Evolutionary conservation across 768 basidiomycete species (phyloP), one percentile per base, ranked within the genome.

Genomic region (Rossbeevera mucosa): DNA sequence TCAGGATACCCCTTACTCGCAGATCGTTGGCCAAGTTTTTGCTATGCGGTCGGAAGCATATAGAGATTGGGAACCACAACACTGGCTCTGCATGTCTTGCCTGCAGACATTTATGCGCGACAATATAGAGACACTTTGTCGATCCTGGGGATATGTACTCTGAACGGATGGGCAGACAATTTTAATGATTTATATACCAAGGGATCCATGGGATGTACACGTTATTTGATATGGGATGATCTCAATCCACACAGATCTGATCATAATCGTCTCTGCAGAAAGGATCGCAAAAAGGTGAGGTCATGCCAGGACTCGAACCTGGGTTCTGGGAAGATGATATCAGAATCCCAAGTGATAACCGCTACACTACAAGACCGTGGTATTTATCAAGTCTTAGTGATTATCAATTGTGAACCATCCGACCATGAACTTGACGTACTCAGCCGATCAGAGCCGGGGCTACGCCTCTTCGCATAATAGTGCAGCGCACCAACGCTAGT

Each of bases 401-500:
- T 8, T 8, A 3, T 28, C 4, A 28, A 28, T 9, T 9, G 33
- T 36, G 16, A n/a, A 33, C 4, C 4, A 31, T 16, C 30, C 30
- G 3, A 91, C 86, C 25, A 25, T 12, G 4, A 44, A 21, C 21
- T 62, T 62, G 56, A 61, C 60, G 60, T 59, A 61, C 42, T 61
- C 60, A 56, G 53, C 50, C 62, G 51, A 26, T 44, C 16, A 14
- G 56, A 55, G 45, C 22, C 48, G 48, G 43, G 33, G 36, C 31
- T 52, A 51, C 3, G 47, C 40, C 38, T n/a, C n/a, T n/a, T 44
- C 50, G 50, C 58, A 40, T 48, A 50, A 40, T 48, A 50, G 18
- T 5, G 18, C 12, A 11, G 22, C 9, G 21, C 40, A 18, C 22
- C 11, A 1, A 24, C n/a, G 29, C 28, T 7, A 14, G 47, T 22